phyloP scores from a whole-genome alignment of 306 rosid species.

The Corylus americana region DNA sequence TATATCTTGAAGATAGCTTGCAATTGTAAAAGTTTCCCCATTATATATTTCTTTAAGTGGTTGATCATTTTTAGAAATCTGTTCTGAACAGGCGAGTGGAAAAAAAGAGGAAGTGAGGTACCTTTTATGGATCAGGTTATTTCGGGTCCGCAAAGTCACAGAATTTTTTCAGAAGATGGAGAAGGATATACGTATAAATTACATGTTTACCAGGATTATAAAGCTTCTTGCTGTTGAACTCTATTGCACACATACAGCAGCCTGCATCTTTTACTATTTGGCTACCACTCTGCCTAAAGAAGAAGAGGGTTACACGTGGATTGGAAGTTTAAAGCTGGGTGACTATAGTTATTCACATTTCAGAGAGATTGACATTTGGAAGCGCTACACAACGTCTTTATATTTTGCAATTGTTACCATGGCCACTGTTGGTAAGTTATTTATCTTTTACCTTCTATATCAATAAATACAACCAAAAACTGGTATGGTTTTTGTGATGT shows the following conservation, averaged over 20 bases:
- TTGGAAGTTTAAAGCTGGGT: conserved; percentile 87
- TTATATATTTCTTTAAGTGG: conserved; percentile 14
- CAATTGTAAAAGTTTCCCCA: conserved; percentile 18
- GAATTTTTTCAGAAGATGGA: conserved; percentile 60
- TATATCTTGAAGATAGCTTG: conserved; percentile 10
- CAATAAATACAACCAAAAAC: not conserved
- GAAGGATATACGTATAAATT: conserved; percentile 90
- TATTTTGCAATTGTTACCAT: conserved; percentile 94
- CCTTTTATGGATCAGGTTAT: conserved; percentile 84
- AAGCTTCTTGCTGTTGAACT: conserved; percentile 90
- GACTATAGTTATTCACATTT: conserved; percentile 71
- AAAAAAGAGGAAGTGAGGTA: conserved; percentile 76
- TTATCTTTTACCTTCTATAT: not conserved
- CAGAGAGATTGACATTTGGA: conserved; percentile 90
- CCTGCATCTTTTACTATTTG: conserved; percentile 94
- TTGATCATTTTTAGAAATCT: conserved; percentile 12
- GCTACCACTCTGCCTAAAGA: conserved; percentile 87
- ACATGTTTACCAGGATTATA: conserved; percentile 68
- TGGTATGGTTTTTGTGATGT: not conserved
- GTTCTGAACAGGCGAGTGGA: conserved; percentile 66
- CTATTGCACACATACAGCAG: conserved; percentile 97
- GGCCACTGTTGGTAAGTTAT: conserved; percentile 89
- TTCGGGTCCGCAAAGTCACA: conserved; percentile 64
- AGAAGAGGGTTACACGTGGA: conserved; percentile 95
- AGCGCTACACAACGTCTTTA: conserved; percentile 81